Base-by-base conservation (phyloP, 2,329 filamentous ascomycete genomes). In the Colletotrichum limetticola region DNA sequence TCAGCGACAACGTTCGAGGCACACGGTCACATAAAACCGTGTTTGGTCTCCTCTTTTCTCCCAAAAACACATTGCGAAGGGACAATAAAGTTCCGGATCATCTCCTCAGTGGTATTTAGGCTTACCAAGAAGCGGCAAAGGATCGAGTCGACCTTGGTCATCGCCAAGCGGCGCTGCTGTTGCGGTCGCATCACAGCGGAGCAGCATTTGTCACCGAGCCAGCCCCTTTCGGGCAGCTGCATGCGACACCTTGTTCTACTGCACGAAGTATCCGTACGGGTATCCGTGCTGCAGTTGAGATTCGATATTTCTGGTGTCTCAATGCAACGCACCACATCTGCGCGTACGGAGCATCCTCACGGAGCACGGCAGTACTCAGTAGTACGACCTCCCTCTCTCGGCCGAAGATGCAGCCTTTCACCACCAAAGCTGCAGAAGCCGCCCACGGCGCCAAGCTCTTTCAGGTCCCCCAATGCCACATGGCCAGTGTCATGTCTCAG, bases 401-500 rank as follows among this genome's bases (percentile, higher is more conserved):
- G 60, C 60, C 60, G 28, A 53, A 14, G n/a, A 24, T 63, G 28
- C 60, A 32, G 24, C 19, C 52, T 5, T 55, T 66, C 7, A 4
- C 26, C 35, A 1, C 14, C 30, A 12, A 32, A 32, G 4, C 30
- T 26, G 7, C 55, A 42, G 11, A 28, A 56, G 11, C 32, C 24
- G 52, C 22, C n/a, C n/a, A 14, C 14, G n/a, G 24, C 37, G 55
- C 55, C 62, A 70, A 64, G 59, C 53, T n/a, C n/a, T 24, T 60
- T 56, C 70, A 55, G 53, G 42, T 8, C 59, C 59, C 53, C 55
- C 42, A 56, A 64, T 55, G 30, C 66, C 49, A 28, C 66, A 32
- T 62, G 68, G 66, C 35, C 14, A 37, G 35, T 63, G n/a, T 24
- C n/a, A 56, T 66, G 70, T 72, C 66, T 56, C 70, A 60, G 35